A percentile compares a stretch with the other conserved stretches of the same genome.
phyloP scores from a whole-genome alignment of 306 rosid genomes.

The Trifolium repens region DNA sequence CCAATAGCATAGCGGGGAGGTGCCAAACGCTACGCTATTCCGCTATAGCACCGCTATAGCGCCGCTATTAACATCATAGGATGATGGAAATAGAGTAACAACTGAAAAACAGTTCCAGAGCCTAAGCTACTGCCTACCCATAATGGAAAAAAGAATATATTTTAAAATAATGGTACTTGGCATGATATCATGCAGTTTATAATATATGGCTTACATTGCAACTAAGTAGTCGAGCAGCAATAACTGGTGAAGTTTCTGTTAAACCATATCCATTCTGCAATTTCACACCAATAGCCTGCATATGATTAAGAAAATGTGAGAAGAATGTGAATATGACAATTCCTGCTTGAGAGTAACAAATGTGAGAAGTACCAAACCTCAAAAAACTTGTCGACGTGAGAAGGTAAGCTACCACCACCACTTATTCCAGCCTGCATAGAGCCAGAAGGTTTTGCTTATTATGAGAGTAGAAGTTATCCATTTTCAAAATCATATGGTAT shows the following conservation, averaged over 20 bases:
- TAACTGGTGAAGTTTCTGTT: constrained; percentile 87
- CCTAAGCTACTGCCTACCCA: neutral
- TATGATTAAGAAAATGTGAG: constrained; percentile 31
- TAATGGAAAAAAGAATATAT: neutral
- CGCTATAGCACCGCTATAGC: too few relatives aligned
- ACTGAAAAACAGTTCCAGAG: neutral
- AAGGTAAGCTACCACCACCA: constrained; percentile 91
- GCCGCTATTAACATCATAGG: too few relatives aligned
- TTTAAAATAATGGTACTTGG: constrained; percentile 5
- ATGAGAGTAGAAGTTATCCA: constrained; percentile 33
- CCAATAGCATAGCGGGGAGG: too few relatives aligned
- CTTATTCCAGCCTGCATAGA: constrained; percentile 89
- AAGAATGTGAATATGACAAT: neutral
- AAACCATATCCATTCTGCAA: constrained; percentile 94
- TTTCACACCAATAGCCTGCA: constrained; percentile 86
- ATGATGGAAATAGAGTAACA: too few relatives aligned
- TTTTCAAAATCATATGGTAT: constrained; percentile 26
- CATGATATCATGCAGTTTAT: constrained; percentile 21
- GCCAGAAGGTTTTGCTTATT: constrained; percentile 42
- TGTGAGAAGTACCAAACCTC: constrained; percentile 65
- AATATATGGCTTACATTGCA: constrained; percentile 65
- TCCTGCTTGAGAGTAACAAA: constrained; percentile 19
- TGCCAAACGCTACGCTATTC: too few relatives aligned
- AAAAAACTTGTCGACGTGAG: constrained; percentile 78
- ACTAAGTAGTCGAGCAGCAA: constrained; percentile 72